A percentile compares a stretch with the other conserved stretches of the same genome.
These are phyloP conservation scores for Camelina neglecta DNA, from an alignment of 345 rosid species.

Conservation along the genomic window DNA sequence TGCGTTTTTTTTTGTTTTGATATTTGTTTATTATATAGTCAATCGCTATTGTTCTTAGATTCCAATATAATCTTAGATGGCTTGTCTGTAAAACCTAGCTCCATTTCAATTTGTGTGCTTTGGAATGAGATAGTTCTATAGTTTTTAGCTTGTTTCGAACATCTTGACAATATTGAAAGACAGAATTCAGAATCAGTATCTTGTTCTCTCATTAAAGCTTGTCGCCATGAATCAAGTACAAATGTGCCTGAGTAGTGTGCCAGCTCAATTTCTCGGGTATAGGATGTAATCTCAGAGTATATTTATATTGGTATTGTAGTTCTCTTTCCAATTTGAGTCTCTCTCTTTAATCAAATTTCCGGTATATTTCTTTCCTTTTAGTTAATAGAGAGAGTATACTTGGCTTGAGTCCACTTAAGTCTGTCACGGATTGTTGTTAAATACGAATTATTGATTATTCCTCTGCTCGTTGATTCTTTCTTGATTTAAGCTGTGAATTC, in stretches of 20 bases:
- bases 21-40: not conserved
- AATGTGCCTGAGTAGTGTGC: not conserved
- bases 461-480: not conserved
- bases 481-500: not conserved
- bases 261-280: not conserved
- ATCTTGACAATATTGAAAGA: not conserved
- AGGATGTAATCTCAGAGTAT: not conserved
- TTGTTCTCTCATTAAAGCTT: conserved; percentile 2
- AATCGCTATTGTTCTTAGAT: not conserved
- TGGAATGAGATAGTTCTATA: not conserved
- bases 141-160: not conserved
- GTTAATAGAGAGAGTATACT: not conserved
- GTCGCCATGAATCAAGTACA: not conserved
- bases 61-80: not conserved
- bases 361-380: not conserved
- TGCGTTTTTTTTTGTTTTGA: conserved; percentile 21
- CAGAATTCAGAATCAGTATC: conserved; percentile 6
- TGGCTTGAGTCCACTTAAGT: not conserved
- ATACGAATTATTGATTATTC: not conserved
- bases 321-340: not conserved
- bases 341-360: not conserved
- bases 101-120: not conserved
- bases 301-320: conserved; percentile 16
- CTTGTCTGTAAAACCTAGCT: not conserved
- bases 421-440: not conserved